phyloP scores from a whole-genome alignment of 2,329 filamentous ascomycete genomes.

The Hypoxylon sp. region DNA sequence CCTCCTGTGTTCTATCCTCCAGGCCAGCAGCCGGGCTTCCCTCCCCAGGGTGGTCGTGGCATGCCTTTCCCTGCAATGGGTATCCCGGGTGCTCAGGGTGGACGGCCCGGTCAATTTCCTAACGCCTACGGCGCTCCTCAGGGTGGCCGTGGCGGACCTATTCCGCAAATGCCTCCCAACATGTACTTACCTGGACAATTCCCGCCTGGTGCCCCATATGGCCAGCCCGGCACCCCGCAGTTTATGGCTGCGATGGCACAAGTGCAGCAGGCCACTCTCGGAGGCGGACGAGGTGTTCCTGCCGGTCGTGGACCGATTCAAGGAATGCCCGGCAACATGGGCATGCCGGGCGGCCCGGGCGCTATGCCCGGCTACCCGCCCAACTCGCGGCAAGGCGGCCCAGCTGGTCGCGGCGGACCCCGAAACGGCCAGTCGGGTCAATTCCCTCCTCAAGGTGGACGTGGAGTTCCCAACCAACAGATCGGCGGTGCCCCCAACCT shows the following conservation, averaged over 20 bases:
- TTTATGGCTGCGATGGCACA: conserved; percentile 88
- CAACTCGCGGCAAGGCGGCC: conserved; percentile 62
- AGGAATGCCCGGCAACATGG: conserved; percentile 80
- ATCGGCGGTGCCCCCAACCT: conserved; percentile 56
- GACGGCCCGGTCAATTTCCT: conserved; percentile 87
- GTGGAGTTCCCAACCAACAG: conserved; percentile 60
- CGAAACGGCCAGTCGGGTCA: conserved; percentile 60
- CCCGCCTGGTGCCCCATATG: conserved; percentile 82
- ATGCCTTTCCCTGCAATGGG: conserved; percentile 77
- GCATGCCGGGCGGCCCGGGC: conserved; percentile 63
- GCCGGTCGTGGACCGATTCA: conserved; percentile 81
- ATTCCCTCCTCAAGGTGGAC: conserved; percentile 65
- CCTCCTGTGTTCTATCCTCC: conserved; percentile 93
- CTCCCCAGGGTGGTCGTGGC: conserved; percentile 74
- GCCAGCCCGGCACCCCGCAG: conserved; percentile 83
- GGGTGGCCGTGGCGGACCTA: conserved; percentile 84
- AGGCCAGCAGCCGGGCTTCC: conserved; percentile 81
- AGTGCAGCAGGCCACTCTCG: conserved; percentile 73
- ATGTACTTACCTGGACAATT: conserved; percentile 88
- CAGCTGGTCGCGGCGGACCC: conserved; percentile 60
- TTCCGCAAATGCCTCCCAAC: conserved; percentile 88
- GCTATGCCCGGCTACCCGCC: conserved; percentile 71
- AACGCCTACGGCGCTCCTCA: conserved; percentile 85
- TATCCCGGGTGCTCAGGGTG: conserved; percentile 80
- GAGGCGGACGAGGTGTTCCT: conserved; percentile 73